Evolutionary conservation across 2,329 filamentous ascomycete species (phyloP), one percentile per base, ranked within the genome.

Genomic region (Fusarium sp.): DNA sequence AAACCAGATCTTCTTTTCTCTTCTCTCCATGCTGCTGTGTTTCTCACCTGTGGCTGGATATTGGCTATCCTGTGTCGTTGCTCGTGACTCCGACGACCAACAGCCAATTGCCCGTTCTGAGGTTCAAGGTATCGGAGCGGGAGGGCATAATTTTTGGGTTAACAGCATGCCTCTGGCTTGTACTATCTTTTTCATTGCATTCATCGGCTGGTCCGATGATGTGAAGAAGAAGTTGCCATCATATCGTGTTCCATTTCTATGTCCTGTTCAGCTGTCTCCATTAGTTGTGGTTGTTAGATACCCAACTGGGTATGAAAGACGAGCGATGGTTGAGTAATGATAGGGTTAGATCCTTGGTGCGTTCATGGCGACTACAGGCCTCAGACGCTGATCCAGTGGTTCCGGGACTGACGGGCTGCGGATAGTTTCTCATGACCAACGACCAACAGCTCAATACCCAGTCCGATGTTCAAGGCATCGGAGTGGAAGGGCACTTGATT

Each of bases 121-220:
- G 35, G 37, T 43, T 54, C 46, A 57, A 57, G 37, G 38, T 43
- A 54, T 43, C 8, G 26, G 37, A 44, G 24, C 52, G 33, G 46
- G 41, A 20, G 38, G 39, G 48, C 20, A 54, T 18, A 58, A 39
- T 44, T 58, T 58, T 44, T 55, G 33, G n/a, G 37, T 7, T 44
- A 35, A 21, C 39, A 16, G 33, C 16, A 41, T 41, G 47, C 47
- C 11, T 49, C 46, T 26, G 46, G 11, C 15, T 18, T 50, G 39
- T 16, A 6, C 24, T 23, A 23, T 52, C 37, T 42, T 58, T 59
- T 55, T 55, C 48, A 46, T 59, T 55, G 21, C 39, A 54, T 55
- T 43, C 31, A 54, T 44, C 48, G 48, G 24, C 48, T 55, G 9
- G 48, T 11, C 56, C 10, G 56, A 35, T 58, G 24, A 20, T 46